A percentile compares a stretch with the other conserved stretches of the same genome.
phyloP scores from a whole-genome alignment of 1,284 basidiomycete species.

The Exobasidium cylindrosporum region DNA sequence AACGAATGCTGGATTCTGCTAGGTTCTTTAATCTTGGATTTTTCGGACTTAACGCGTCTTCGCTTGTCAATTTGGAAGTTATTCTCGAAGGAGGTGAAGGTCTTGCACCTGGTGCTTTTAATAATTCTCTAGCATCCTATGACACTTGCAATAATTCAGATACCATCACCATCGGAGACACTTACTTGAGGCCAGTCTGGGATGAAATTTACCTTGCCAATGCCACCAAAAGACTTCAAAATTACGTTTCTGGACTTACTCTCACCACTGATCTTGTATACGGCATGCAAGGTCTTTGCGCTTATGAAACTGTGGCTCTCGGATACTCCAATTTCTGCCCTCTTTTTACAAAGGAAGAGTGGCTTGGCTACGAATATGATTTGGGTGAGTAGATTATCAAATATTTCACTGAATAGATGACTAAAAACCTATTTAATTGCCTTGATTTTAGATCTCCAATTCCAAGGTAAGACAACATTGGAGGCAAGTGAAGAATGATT shows the following conservation, averaged over 20 bases:
- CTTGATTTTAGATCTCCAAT: constrained; percentile 42
- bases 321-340: constrained; percentile 67
- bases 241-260: constrained; percentile 25
- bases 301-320: constrained; percentile 42
- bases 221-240: constrained; percentile 38
- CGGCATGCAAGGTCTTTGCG: constrained; percentile 55
- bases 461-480: constrained; percentile 18
- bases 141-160: constrained; percentile 61
- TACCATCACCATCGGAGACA: constrained; percentile 64
- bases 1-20: constrained; percentile 82
- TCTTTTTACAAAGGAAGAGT: constrained; percentile 82
- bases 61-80: constrained; percentile 45
- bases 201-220: constrained; percentile 43
- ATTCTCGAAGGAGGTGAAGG: constrained; percentile 53
- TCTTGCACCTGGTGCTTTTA: constrained; percentile 58
- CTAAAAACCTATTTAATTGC: too few species aligned
- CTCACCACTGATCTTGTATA: constrained; percentile 57
- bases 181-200: constrained; percentile 59
- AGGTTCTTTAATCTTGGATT: constrained; percentile 62
- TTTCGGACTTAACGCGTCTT: constrained; percentile 37
- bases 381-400: too few species aligned
- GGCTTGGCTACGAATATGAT: constrained; percentile 71
- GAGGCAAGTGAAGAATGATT: background rate
- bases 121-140: constrained; percentile 75
- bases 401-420: too few species aligned